Evolutionary conservation across 2,329 filamentous ascomycete species (phyloP), one percentile per base, ranked within the genome.

Genomic region (Zymoseptoria pseudotritici): DNA sequence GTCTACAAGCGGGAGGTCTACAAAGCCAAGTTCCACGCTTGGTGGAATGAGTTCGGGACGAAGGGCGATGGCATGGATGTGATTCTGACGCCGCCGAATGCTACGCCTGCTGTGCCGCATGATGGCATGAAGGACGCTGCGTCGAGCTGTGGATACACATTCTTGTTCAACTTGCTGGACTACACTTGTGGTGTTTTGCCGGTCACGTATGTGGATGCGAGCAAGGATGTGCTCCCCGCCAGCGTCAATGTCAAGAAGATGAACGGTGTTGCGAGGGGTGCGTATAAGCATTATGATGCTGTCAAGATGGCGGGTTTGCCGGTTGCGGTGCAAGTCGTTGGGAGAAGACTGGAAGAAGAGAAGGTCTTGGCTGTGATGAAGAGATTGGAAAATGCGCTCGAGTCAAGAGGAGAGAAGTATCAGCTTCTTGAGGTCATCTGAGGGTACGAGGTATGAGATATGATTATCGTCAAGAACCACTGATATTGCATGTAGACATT

Each of bases 151-250:
- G 91, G 91, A 1, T 97, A 97, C 71, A 97, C 92, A 0, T 96
- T 97, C 72, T 76, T 96, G 58, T 97, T 94, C 78, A 97, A 97
- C 69, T 66, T 97, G 69, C 83, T 97, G 54, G 93, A 97, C 72
- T 97, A 97, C 75, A 84, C 89, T 1, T 83, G 84, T 11, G 92
- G 92, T 46, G 85, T 96, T 42, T 70, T 97, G 21, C 92, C 93
- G 0, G 86, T 97, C 1, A 93, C 90, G 0, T 89, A 91, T 61
- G 92, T 97, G 0, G 88, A 96, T 70, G 81, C 82, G 65, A 70
- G 74, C 1, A 78, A 85, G 50, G 89, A 94, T 69, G 81, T 84
- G 63, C 79, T 92, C 0, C 84, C 91, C 0, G 67, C 76, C 0
- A 76, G 74, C 0, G 89, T 87, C 73, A 82, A 82, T 31, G 72